Percentiles rank a stretch among this genome's conserved stretches.
Evolutionary conservation across 176 grass and related monocot genomes (phyloP).

Genomic region (Ananas comosus): DNA sequence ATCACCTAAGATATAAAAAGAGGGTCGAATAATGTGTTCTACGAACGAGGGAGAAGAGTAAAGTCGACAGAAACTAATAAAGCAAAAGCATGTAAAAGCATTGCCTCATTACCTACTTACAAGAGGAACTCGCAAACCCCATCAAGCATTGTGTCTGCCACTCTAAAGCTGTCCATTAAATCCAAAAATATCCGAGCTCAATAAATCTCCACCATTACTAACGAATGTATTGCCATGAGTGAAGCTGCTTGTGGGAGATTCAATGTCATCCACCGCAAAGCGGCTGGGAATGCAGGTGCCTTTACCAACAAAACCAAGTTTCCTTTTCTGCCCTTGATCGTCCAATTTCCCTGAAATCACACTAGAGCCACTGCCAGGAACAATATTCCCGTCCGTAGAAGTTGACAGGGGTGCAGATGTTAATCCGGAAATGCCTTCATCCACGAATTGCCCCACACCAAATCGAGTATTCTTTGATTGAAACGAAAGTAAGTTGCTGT

Average conservation of each 20-base stretch:
- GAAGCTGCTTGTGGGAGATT: conserved; percentile 21
- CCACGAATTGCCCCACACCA: conserved; percentile 39
- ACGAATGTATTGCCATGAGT: conserved; percentile 9
- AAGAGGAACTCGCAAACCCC: conserved; percentile 12
- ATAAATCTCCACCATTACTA: conserved; percentile 17
- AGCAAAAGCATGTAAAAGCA: too few species aligned
- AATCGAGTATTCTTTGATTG: conserved; percentile 55
- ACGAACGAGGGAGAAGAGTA: too few species aligned
- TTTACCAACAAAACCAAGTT: conserved; percentile 69
- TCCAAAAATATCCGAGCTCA: conserved; percentile 23
- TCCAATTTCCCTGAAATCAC: conserved; percentile 2
- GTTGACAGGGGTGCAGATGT: background rate
- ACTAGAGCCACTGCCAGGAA: conserved; percentile 20
- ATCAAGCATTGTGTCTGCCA: background rate
- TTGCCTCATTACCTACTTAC: conserved; percentile 21
- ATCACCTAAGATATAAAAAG: too few species aligned
- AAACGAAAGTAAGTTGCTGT: conserved; percentile 42
- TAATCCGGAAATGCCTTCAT: conserved; percentile 27
- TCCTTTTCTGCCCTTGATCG: conserved; percentile 45
- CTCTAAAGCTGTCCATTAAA: conserved; percentile 21
- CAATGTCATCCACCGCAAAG: conserved; percentile 18
- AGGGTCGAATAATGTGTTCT: too few species aligned
- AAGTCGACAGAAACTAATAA: too few species aligned
- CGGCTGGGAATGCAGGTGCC: conserved; percentile 12
- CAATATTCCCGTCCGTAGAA: conserved; percentile 14